A percentile compares a stretch with the other conserved stretches of the same genome.
phyloP scores from a whole-genome alignment of 2,329 filamentous ascomycete genomes.

The Botrytis fabae region DNA sequence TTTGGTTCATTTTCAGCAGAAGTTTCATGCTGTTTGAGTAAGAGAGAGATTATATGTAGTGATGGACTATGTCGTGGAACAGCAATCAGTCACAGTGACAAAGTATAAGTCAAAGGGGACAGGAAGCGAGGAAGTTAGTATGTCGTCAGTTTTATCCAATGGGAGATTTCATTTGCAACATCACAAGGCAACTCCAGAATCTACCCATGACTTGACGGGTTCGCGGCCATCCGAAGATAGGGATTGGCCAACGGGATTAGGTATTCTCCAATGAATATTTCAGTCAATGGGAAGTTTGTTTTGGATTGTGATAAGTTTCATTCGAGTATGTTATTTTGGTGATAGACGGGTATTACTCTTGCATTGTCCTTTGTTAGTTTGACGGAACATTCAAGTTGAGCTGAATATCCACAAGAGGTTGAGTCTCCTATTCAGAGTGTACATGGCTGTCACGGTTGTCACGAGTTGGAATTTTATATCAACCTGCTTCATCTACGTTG shows the following conservation, averaged over 20 bases:
- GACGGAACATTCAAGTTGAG: neutral
- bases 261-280: neutral
- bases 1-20: neutral
- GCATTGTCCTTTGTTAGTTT: neutral
- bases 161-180: slow-evolving; percentile 3
- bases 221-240: slow-evolving; percentile 6
- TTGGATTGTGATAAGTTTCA: neutral
- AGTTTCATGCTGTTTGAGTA: neutral
- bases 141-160: slow-evolving; percentile 5
- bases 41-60: neutral
- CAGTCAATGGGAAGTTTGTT: neutral
- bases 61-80: neutral
- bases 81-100: slow-evolving; percentile 3
- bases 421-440: neutral
- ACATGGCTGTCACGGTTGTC: neutral
- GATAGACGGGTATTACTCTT: neutral
- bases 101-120: slow-evolving; percentile 19
- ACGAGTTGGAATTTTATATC: neutral
- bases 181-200: neutral
- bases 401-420: neutral
- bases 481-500: neutral
- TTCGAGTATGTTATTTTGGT: neutral
- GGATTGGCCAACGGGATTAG: neutral
- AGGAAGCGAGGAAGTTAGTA: slow-evolving; percentile 9
- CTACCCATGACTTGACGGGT: neutral